Evolutionary conservation across 73 alveolate genomes (phyloP).

Genomic region (Strombidium stylifer): DNA sequence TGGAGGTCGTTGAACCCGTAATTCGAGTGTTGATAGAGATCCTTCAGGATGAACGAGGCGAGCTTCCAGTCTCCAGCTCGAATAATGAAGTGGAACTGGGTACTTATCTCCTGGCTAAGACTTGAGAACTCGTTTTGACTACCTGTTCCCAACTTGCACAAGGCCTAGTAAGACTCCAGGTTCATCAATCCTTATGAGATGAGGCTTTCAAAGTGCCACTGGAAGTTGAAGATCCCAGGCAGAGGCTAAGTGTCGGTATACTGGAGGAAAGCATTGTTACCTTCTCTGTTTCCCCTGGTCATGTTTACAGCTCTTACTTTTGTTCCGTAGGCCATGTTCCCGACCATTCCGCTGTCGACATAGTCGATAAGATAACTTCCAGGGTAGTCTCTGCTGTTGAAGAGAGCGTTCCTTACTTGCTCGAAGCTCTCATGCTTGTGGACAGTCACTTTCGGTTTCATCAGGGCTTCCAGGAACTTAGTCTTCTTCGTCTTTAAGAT

Average conservation of each 20-base stretch:
- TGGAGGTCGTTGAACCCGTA: constrained; percentile 94
- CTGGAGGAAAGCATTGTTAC: constrained; percentile 95
- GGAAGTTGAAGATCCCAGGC: constrained; percentile 14
- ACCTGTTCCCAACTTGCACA: constrained; percentile 70
- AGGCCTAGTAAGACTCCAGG: constrained; percentile 62
- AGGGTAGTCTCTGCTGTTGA: constrained; percentile 32
- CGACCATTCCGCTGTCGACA: constrained; percentile 85
- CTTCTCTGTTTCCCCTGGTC: constrained; percentile 96
- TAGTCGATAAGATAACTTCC: constrained; percentile 66
- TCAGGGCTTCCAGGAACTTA: constrained; percentile 67
- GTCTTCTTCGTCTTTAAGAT: constrained; percentile 69
- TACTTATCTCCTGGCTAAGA: constrained; percentile 48
- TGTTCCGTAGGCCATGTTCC: constrained; percentile 86
- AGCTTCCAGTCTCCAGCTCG: constrained; percentile 85
- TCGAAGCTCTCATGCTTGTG: constrained; percentile 47
- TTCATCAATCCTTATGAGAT: constrained; percentile 45
- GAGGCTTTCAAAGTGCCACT: constrained; percentile 48
- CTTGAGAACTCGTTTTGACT: too few species aligned
- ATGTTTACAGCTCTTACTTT: constrained; percentile 83
- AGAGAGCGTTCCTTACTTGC: constrained; percentile 33
- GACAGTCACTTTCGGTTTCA: constrained; percentile 50
- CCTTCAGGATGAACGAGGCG: constrained; percentile 70
- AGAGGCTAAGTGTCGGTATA: constrained; percentile 49
- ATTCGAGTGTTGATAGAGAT: constrained; percentile 64
- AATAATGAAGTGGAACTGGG: constrained; percentile 63